Conservation (phyloP, 176 grass and related monocot species). For the Dactylis glomerata region DNA sequence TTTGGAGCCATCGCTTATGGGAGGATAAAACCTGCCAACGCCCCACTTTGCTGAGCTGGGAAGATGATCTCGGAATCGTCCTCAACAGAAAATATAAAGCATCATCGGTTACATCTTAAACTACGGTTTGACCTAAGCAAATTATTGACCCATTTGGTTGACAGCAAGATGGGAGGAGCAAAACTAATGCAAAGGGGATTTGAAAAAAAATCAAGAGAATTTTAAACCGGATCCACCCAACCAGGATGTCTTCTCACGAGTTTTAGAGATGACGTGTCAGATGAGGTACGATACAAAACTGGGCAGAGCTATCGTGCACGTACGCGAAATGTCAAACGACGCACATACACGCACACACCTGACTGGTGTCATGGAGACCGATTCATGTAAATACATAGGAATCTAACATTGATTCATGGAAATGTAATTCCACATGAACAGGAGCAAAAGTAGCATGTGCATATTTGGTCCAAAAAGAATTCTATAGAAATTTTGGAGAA, state of each 20-base stretch:
- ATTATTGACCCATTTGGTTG: neutral
- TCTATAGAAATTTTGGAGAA: too few species aligned
- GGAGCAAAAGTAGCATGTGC: too few species aligned
- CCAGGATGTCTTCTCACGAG: neutral
- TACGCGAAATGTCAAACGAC: neutral
- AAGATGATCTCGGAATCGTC: neutral
- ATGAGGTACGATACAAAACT: neutral
- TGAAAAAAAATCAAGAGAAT: too few species aligned
- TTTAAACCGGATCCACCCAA: slow-evolving; percentile 14
- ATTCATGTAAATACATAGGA: neutral
- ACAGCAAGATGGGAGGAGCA: neutral
- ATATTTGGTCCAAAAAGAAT: too few species aligned
- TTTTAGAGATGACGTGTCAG: neutral
- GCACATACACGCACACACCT: too few species aligned
- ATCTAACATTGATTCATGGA: too few species aligned
- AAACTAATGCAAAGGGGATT: neutral
- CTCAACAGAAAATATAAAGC: neutral
- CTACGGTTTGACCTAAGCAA: neutral
- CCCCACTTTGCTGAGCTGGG: slow-evolving; percentile 11
- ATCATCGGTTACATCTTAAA: neutral
- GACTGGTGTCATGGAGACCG: neutral
- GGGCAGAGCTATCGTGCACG: neutral
- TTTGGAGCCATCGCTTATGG: neutral
- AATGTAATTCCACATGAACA: too few species aligned
- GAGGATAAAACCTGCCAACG: neutral